Evolutionary conservation across 208 protist species (phyloP).

Genomic region (Leishmania mexicana): DNA sequence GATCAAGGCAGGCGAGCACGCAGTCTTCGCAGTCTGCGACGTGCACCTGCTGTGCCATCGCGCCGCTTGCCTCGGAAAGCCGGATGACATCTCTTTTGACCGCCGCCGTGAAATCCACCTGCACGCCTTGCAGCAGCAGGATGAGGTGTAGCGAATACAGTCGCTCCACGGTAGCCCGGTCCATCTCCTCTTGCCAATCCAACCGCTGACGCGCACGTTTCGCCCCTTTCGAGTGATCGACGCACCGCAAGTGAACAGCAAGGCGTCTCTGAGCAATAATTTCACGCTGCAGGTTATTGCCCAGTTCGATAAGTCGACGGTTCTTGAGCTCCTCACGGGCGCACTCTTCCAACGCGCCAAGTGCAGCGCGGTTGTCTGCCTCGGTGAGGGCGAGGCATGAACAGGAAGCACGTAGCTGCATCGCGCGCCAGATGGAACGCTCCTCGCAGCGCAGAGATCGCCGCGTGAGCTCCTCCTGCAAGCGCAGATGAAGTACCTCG

Average conservation of each 20-base stretch:
- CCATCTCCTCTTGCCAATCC: slow-evolving; percentile 19
- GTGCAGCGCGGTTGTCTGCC: not conserved
- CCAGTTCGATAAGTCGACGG: slow-evolving; percentile 57
- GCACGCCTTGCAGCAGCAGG: slow-evolving; percentile 19
- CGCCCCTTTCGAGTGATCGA: slow-evolving; percentile 11
- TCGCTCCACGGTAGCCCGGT: slow-evolving; percentile 16
- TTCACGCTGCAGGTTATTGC: slow-evolving; percentile 41
- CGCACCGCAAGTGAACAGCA: slow-evolving; percentile 21
- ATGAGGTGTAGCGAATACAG: slow-evolving; percentile 23
- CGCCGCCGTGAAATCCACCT: slow-evolving; percentile 13
- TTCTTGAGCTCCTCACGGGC: slow-evolving; percentile 29
- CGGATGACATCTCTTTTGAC: slow-evolving; percentile 31
- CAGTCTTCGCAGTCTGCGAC: slow-evolving; percentile 8
- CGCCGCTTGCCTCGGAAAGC: slow-evolving; percentile 11
- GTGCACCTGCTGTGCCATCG: slow-evolving; percentile 9
- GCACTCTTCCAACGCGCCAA: slow-evolving; percentile 27
- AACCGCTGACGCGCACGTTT: slow-evolving; percentile 13
- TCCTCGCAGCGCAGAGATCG: slow-evolving; percentile 14
- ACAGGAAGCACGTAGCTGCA: not conserved
- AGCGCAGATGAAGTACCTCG: slow-evolving; percentile 13
- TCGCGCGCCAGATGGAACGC: not conserved
- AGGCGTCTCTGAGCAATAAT: slow-evolving; percentile 11
- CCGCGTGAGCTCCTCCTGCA: slow-evolving; percentile 38
- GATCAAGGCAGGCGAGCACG: slow-evolving; percentile 18
- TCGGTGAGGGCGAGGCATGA: slow-evolving; percentile 16